Base-by-base conservation (phyloP, 2,329 filamentous ascomycete species). In the Talaromyces sp. region DNA sequence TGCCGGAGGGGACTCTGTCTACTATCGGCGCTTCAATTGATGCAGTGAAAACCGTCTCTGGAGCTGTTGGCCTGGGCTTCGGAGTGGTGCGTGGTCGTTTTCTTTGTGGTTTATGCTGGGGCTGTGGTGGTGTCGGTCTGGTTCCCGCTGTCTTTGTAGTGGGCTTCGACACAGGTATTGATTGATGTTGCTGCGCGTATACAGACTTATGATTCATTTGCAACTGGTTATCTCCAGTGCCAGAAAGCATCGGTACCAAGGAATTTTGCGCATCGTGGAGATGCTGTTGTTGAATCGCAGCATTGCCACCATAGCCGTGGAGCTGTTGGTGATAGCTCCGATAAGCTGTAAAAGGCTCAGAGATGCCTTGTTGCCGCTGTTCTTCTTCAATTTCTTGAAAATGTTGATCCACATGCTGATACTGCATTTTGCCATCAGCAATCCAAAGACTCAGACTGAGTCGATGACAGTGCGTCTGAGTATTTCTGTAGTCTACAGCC, bases 1-100 rank as follows among this genome's bases (percentile, higher is more conserved):
- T 64, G 58, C 50, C 59, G 11, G 58, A 35, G 6, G 54, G 35
- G 35, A 61, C 58, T 37, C 42, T 40, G 42, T 62, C 46, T 8
- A 64, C 42, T 31, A 18, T 18, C 12, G 48, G 48, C 5, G 6
- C 6, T 52, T 52, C 7, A 4, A 25, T 6, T 18, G 7, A 16
- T 52, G 16, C 1, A 16, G 31, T 52, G 7, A 21, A 11, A 12
- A n/a, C 44, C 11, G 23, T 28, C 23, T 48, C 23, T 21, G 14
- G 14, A 2, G 18, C 44, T n/a, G 21, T 33, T 52, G 25, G 3
- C 8, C 28, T 33, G 4, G 25, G 8, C 18, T 52, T 52, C 33
- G 25, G 16, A 5, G 31, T 52, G 6, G 8, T 33, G 28, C n/a
- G 48, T 35, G 28, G 9, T 35, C n/a, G 31, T 2, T 54, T 54